A percentile compares a stretch with the other conserved stretches of the same genome.
phyloP scores from a whole-genome alignment of 257 asterid genomes.

The Jaltomata sinuosa region DNA sequence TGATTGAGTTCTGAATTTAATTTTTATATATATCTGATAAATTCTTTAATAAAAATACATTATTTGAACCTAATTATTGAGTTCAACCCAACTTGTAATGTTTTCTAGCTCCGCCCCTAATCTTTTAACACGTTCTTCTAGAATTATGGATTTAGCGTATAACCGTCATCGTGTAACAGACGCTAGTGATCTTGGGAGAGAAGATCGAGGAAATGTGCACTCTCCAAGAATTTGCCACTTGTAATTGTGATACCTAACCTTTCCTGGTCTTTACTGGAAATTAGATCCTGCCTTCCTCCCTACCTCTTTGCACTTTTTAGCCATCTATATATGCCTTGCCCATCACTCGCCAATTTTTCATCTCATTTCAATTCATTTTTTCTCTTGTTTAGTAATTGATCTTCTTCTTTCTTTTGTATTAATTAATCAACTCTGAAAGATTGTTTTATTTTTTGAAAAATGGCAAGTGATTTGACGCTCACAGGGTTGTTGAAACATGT shows the following conservation, averaged over 20 bases:
- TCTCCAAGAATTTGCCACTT: constrained; percentile 1
- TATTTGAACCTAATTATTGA: neutral
- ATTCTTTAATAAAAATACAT: neutral
- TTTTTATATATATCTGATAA: neutral
- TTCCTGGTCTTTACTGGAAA: neutral
- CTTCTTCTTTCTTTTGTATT: neutral
- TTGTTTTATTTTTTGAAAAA: neutral
- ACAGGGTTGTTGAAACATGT: constrained; percentile 45
- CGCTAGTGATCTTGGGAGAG: neutral
- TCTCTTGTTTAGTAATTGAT: neutral
- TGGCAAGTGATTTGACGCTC: constrained; percentile 30
- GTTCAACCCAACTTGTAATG: accelerated
- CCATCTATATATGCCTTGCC: neutral
- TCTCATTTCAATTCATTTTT: neutral
- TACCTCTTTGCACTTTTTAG: neutral
- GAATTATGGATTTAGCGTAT: neutral
- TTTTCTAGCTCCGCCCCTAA: no score
- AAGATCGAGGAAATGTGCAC: neutral
- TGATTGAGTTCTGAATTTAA: neutral
- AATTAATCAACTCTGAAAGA: neutral
- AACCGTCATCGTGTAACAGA: neutral
- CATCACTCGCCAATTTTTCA: neutral
- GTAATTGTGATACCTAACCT: neutral
- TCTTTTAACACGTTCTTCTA: no score
- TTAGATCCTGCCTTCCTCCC: neutral